Conservation (phyloP, 2,329 filamentous ascomycete species). For the Spiromastix sp. region DNA sequence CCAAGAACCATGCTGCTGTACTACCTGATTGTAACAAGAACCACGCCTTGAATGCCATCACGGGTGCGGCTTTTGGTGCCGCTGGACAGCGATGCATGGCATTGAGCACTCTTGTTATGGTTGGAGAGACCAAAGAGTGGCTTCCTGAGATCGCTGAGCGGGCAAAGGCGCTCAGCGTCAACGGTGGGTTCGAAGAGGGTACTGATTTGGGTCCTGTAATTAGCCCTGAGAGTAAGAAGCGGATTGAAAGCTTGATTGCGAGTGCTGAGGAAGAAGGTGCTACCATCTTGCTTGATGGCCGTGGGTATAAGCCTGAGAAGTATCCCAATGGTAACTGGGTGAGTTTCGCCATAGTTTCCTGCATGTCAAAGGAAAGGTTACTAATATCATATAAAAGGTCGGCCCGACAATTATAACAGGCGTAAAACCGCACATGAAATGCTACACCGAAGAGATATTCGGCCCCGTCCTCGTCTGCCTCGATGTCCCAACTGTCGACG, state of each 20-base stretch:
- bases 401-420: slow-evolving; percentile 56
- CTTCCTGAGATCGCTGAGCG: slow-evolving; percentile 51
- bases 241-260: slow-evolving; percentile 51
- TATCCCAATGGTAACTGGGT: slow-evolving; percentile 59
- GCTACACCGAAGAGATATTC: slow-evolving; percentile 59
- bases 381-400: slow-evolving; percentile 29
- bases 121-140: slow-evolving; percentile 58
- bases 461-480: slow-evolving; percentile 56
- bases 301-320: slow-evolving; percentile 50
- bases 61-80: slow-evolving; percentile 57
- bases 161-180: slow-evolving; percentile 48
- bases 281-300: slow-evolving; percentile 52
- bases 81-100: slow-evolving; percentile 63
- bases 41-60: slow-evolving; percentile 55
- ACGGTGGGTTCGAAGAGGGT: slow-evolving; percentile 51
- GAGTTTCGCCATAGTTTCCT: slow-evolving; percentile 31
- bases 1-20: slow-evolving; percentile 60
- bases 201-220: slow-evolving; percentile 55
- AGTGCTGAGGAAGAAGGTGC: slow-evolving; percentile 54
- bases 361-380: neutral
- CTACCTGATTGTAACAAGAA: slow-evolving; percentile 61
- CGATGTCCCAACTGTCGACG: slow-evolving; percentile 49
- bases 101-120: slow-evolving; percentile 53
- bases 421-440: slow-evolving; percentile 55
- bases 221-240: slow-evolving; percentile 51